phyloP scores from a whole-genome alignment of 78 protist genomes.

The Polysphondylium violaceum region DNA sequence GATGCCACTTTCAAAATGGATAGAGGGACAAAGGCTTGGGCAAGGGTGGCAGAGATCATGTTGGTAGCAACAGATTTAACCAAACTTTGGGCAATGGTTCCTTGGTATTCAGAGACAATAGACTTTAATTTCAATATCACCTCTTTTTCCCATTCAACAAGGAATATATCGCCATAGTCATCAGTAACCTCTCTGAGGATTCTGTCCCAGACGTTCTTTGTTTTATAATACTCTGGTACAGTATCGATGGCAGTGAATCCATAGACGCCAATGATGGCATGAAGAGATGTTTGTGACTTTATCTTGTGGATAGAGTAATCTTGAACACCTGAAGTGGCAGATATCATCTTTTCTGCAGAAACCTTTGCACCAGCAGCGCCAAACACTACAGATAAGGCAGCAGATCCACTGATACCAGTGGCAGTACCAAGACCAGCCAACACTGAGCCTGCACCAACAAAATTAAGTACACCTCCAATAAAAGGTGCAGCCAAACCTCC shows the following conservation, averaged over 20 bases:
- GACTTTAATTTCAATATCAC: constrained; percentile 19
- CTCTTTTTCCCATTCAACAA: constrained; percentile 49
- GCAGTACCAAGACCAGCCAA: constrained; percentile 20
- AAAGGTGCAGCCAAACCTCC: constrained; percentile 71
- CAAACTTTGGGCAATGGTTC: constrained; percentile 15
- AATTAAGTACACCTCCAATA: constrained; percentile 29
- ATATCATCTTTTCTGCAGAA: constrained; percentile 43
- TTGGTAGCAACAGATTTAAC: constrained; percentile 72
- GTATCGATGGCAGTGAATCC: neutral
- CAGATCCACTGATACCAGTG: constrained; percentile 62
- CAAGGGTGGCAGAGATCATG: constrained; percentile 48
- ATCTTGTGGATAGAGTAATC: constrained; percentile 47
- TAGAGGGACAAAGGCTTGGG: constrained; percentile 46
- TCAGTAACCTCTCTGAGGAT: constrained; percentile 31
- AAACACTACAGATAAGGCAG: constrained; percentile 48
- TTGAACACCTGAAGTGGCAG: constrained; percentile 31
- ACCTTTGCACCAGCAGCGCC: constrained; percentile 75
- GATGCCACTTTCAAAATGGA: constrained; percentile 50
- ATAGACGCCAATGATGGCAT: constrained; percentile 45
- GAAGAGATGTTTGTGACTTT: constrained; percentile 54
- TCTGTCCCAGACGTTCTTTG: constrained; percentile 8
- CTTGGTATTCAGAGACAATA: constrained; percentile 48
- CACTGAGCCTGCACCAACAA: constrained; percentile 51
- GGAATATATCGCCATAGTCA: constrained; percentile 69
- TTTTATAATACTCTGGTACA: neutral